Base-by-base conservation (phyloP, 371 early-diverging fungal genomes). In the Apophysomyces elegans region DNA sequence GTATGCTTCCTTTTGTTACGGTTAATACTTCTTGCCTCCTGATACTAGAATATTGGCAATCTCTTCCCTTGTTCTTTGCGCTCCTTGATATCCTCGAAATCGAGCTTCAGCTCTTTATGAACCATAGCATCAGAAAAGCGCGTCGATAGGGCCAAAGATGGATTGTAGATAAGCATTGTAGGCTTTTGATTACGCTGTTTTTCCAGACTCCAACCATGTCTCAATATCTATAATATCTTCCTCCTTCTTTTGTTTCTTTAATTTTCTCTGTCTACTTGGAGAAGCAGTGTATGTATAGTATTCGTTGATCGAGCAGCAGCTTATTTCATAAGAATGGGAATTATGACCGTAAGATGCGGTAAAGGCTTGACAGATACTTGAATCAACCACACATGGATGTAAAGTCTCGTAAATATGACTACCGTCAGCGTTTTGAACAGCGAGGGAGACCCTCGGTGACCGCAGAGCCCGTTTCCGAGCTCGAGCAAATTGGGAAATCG, bases 51-150 rank as follows among this genome's bases (percentile, higher is more conserved):
- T 43, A 16, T 63, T 56, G 13, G 59, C 38, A 59, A 68, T 59
- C 41, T 68, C 63, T 36, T 35, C 37, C 32, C n/a, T 6, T 36
- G 64, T 56, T 7, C 57, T 47, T 41, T 68, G 60, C 0, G 36
- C 38, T n/a, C 68, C 68, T 46, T 60, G 47, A 47, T 68, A 68
- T 16, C 63, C 60, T 16, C 43, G 18, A 47, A 68, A 68, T 5
- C 61, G 47, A 14, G 47, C n/a, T 46, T 46, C 47, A 12, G 47
- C 47, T n/a, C 47, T 12, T 3, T 8, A 1, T 46, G 47, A 16
- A 13, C 47, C 47, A 46, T 46, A 13, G 1, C 2, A 46, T 3
- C 14, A 0, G n/a, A 46, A 46, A 14, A 46, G 47, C n/a, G 47
- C 47, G 1, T 12, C n/a, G 1, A 46, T 11, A 16, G 6, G 12